These are phyloP conservation scores for Trypanosoma rangeli DNA, from an alignment of 208 protist species.

Conservation along the genomic window DNA sequence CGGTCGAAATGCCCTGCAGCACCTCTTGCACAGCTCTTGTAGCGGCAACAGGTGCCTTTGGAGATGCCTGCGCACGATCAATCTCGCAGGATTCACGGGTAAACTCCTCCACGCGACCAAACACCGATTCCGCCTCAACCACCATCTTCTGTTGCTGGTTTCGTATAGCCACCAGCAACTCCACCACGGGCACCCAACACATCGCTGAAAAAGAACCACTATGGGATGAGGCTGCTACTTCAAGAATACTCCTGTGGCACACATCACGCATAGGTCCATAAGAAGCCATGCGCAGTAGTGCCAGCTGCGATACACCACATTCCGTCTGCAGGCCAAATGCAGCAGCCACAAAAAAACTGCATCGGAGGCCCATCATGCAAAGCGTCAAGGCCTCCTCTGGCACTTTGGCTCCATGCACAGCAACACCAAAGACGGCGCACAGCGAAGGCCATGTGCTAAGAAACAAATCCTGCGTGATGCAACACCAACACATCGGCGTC, in stretches of 20 bases:
- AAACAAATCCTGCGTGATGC: slow-evolving; percentile 70
- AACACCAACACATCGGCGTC: slow-evolving; percentile 44
- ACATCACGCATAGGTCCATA: slow-evolving; percentile 43
- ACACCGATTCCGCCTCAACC: slow-evolving; percentile 55
- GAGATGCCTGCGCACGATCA: background rate
- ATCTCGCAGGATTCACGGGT: slow-evolving; percentile 50
- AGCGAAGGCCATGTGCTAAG: slow-evolving; percentile 80
- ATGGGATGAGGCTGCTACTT: slow-evolving; percentile 59
- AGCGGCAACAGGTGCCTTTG: background rate
- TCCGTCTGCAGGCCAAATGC: slow-evolving; percentile 80
- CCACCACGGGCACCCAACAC: slow-evolving; percentile 67
- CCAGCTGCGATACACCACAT: slow-evolving; percentile 67
- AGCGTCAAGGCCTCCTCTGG: slow-evolving; percentile 53
- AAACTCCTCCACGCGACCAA: slow-evolving; percentile 70
- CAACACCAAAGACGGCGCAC: slow-evolving; percentile 79
- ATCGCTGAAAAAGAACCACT: slow-evolving; percentile 69
- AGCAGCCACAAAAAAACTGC: slow-evolving; percentile 67
- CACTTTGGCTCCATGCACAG: slow-evolving; percentile 55
- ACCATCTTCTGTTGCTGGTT: slow-evolving; percentile 34
- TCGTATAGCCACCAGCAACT: slow-evolving; percentile 54
- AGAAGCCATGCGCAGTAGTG: slow-evolving; percentile 63
- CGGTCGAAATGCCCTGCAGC: slow-evolving; percentile 48
- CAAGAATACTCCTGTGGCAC: slow-evolving; percentile 58
- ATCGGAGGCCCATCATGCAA: slow-evolving; percentile 72
- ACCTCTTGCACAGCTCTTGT: slow-evolving; percentile 43